phyloP scores from a whole-genome alignment of 2,329 filamentous ascomycete species.

The Ceratocystis papillata region DNA sequence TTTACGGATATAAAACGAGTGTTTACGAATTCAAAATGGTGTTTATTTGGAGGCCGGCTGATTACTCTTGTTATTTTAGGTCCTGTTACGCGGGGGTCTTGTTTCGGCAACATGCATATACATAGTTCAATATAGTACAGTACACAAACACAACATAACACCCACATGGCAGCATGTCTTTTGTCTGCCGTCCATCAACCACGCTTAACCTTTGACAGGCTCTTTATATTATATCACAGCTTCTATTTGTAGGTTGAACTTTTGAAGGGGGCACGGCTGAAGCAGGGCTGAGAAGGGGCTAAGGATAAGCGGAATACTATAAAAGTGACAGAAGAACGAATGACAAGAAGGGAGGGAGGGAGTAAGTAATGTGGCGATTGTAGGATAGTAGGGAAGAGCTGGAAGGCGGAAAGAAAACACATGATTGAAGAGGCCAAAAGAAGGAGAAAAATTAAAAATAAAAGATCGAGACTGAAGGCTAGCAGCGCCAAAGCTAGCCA shows the following conservation, averaged over 20 bases:
- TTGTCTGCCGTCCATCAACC: background rate
- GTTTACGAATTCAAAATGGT: conserved; percentile 5
- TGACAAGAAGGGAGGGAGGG: background rate
- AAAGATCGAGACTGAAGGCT: background rate
- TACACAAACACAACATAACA: no score
- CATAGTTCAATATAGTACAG: background rate
- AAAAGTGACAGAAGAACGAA: background rate
- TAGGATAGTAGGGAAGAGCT: background rate
- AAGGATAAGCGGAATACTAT: background rate
- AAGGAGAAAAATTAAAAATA: background rate
- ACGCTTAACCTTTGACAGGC: background rate
- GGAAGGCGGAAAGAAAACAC: background rate
- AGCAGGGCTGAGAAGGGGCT: conserved; percentile 1
- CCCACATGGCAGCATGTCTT: background rate
- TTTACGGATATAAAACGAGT: conserved; percentile 12
- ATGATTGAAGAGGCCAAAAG: background rate
- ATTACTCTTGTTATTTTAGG: background rate
- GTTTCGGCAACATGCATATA: conserved; percentile 7
- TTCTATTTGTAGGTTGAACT: conserved; percentile 1
- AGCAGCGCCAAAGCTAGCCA: no score
- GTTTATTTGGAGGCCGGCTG: background rate
- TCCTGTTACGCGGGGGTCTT: background rate
- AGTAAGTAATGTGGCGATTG: background rate
- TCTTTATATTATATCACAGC: background rate
- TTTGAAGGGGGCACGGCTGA: background rate